Conservation (phyloP, 352 stramenopile species). For the Sclerospora graminicola region DNA sequence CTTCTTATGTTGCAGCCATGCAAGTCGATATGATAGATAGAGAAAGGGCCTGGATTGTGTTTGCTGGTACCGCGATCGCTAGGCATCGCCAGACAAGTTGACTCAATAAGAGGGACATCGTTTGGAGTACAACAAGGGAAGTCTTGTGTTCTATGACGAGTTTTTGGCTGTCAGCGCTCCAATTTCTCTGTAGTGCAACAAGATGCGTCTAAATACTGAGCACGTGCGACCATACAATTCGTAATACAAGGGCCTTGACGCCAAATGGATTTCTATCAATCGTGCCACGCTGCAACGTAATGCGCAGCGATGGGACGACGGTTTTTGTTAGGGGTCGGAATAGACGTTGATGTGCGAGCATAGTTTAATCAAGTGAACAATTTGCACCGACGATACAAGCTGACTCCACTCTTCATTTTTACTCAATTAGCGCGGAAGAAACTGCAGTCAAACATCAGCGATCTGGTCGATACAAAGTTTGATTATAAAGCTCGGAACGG, state of each 20-base stretch:
- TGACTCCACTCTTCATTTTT: constrained; percentile 12
- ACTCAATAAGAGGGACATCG: background rate
- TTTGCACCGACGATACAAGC: constrained; percentile 9
- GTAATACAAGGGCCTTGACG: background rate
- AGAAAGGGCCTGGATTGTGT: too few relatives aligned
- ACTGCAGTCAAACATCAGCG: background rate
- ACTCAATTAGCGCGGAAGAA: constrained; percentile 12
- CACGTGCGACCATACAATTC: constrained; percentile 1
- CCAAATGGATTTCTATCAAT: background rate
- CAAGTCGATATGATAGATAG: too few relatives aligned
- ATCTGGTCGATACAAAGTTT: background rate
- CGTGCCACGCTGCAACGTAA: constrained; percentile 14
- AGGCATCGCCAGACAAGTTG: too few relatives aligned
- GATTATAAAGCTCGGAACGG: background rate
- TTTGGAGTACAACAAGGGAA: too few relatives aligned
- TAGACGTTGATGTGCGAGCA: constrained; percentile 3
- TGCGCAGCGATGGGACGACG: constrained; percentile 15
- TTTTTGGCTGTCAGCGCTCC: too few relatives aligned
- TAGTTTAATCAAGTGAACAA: constrained; percentile 15
- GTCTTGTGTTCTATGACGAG: too few relatives aligned
- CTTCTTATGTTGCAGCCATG: too few relatives aligned
- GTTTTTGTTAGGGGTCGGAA: constrained; percentile 15
- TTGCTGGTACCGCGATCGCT: too few relatives aligned
- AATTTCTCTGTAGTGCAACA: background rate
- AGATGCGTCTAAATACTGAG: background rate